Base-by-base conservation (phyloP, 495 filamentous ascomycete species). In the Chaetomidium leptoderma region DNA sequence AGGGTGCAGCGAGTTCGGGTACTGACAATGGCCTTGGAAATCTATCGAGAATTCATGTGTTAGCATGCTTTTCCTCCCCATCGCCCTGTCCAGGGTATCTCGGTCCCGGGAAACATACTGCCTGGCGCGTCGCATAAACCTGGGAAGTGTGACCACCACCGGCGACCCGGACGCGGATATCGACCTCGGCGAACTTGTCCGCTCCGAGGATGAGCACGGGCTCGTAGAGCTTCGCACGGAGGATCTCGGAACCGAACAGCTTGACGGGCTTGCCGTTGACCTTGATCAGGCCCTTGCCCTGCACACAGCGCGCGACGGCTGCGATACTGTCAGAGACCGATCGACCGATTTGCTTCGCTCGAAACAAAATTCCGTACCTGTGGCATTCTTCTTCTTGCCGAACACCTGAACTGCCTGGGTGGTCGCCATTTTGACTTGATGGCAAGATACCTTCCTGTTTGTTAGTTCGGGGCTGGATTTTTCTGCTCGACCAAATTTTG, bases 111-210 rank as follows among this genome's bases (percentile, higher is more conserved):
- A 50, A 50, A 70, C 68, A 37, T 66, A 70, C 68, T 63, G 95
- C 92, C 83, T 98, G 93, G 68, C 93, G 91, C 81, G 96, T 90
- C 68, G 93, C 93, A 81, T 97, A 98, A 78, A 98, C 84, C 77
- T 97, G 93, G 23, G 93, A 97, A 60, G 89, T 76, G 83, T 97
- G 95, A 80, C 93, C 93, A 86, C 93, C 93, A 76, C 93, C 93
- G 65, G 86, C 82, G 70, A 98, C 93, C 62, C 91, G 90, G 70
- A 97, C 88, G 66, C 93, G 90, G 85, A 98, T 98, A 73, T 98
- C 93, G 80, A 97, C 68, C 24, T 61, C 59, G 42, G 70, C 58
- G 83, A 97, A 97, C 78, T 97, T 97, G 75, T 97, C 92, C 70
- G 89, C 82, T 64, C 93, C 93, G 71, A 97, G 83, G 74, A 97